These are phyloP conservation scores for Gymnopilus dilepis DNA, from an alignment of 768 basidiomycete species.

Conservation along the genomic window DNA sequence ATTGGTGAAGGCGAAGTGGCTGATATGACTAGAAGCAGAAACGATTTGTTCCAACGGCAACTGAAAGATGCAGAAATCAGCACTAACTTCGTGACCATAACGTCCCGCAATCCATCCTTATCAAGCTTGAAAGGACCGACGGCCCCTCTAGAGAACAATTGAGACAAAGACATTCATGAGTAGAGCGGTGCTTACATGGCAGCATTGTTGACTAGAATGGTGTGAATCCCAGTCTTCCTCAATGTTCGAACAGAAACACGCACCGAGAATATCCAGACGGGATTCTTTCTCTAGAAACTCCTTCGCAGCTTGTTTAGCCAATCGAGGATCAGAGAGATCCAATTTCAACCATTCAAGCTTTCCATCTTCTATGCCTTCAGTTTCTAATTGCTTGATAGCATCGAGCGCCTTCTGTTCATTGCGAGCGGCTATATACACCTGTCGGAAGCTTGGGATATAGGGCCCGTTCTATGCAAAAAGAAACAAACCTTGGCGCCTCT, in stretches of 20 bases:
- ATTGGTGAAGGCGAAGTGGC: conserved; percentile 28
- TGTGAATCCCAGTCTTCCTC: background rate
- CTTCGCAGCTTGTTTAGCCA: conserved; percentile 39
- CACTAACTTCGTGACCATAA: conserved; percentile 25
- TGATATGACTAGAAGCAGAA: conserved; percentile 34
- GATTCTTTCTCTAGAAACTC: conserved; percentile 43
- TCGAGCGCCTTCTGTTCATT: conserved; percentile 25
- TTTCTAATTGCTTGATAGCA: conserved; percentile 34
- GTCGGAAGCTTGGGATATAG: background rate
- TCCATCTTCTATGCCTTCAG: conserved; percentile 38
- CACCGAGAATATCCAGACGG: conserved; percentile 51
- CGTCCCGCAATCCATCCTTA: conserved; percentile 21
- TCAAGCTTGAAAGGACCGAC: conserved; percentile 17
- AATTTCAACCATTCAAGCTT: conserved; percentile 41
- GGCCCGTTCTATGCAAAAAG: conserved; percentile 10
- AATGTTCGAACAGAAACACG: conserved; percentile 10
- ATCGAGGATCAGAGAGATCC: conserved; percentile 43
- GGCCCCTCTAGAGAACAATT: conserved; percentile 12
- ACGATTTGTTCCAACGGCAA: background rate
- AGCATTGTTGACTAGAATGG: conserved; percentile 28
- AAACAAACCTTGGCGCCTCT: conserved; percentile 46
- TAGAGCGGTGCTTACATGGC: conserved; percentile 25
- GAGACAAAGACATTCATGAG: too few species aligned
- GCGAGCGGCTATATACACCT: conserved; percentile 29
- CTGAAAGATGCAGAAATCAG: background rate